Conservation (phyloP, 306 rosid species). For the Lathyrus aphaca region DNA sequence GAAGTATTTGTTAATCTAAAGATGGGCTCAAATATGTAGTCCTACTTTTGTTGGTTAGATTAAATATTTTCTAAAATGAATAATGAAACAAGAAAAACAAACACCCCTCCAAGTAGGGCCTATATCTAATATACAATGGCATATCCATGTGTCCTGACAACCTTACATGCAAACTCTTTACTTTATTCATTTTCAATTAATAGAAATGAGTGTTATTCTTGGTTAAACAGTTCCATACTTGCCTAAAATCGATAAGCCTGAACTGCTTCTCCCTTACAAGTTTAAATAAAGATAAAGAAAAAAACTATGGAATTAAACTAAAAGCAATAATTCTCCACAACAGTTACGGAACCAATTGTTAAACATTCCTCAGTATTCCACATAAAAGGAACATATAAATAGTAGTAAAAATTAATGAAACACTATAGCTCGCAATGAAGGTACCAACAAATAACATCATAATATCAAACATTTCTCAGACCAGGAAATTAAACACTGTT, state of each 20-base stretch:
- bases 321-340: conserved; percentile 22
- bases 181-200: conserved; percentile 7
- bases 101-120: background rate
- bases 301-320: conserved; percentile 5
- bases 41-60: conserved; percentile 3
- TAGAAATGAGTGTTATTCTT: conserved; percentile 2
- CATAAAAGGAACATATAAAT: background rate
- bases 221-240: background rate
- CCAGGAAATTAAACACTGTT: background rate
- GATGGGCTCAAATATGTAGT: background rate
- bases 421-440: background rate
- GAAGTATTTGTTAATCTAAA: conserved; percentile 8
- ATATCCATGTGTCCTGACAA: background rate
- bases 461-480: conserved; percentile 8
- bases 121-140: background rate
- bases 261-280: background rate
- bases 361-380: background rate
- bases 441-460: background rate
- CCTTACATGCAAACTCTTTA: background rate
- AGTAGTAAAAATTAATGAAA: background rate
- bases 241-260: background rate
- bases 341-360: conserved; percentile 22
- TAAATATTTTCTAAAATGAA: background rate
- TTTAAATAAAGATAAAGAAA: background rate
- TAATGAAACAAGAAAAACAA: background rate